Percentiles rank a stretch among this genome's conserved stretches.
Evolutionary conservation across 208 protist species (phyloP).

Genomic region (Trypanosoma cruzi): DNA sequence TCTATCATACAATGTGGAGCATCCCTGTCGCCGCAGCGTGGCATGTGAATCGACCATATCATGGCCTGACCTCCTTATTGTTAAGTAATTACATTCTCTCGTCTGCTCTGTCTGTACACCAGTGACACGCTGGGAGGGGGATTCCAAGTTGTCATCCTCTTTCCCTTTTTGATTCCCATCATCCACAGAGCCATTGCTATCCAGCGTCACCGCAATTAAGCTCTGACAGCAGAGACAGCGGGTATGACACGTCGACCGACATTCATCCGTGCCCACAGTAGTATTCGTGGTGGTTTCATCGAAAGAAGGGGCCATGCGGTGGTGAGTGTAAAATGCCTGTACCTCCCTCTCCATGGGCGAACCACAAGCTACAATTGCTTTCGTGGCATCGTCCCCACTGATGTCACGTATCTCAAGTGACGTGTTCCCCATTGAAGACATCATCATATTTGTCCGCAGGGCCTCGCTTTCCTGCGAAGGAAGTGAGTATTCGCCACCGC

Average conservation of each 20-base stretch:
- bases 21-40: too few relatives aligned
- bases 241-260: background rate
- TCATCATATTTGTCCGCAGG: background rate
- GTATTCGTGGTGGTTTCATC: background rate
- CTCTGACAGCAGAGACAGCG: constrained; percentile 8
- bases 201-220: background rate
- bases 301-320: background rate
- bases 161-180: background rate
- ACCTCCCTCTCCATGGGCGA: background rate
- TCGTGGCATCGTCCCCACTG: background rate
- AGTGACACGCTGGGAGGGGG: too few relatives aligned
- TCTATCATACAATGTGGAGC: too few relatives aligned
- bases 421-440: background rate
- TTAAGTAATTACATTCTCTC: too few relatives aligned
- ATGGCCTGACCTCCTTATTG: too few relatives aligned
- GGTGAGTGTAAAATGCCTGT: background rate
- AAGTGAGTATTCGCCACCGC: background rate
- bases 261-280: background rate
- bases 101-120: too few relatives aligned
- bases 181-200: background rate
- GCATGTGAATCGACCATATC: too few relatives aligned
- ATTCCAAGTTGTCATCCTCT: background rate
- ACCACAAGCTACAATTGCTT: background rate
- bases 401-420: background rate
- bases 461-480: background rate